Conservation (phyloP, 225 moss, liverwort and hornwort species). For the Pseudisothecium myosuroides region DNA sequence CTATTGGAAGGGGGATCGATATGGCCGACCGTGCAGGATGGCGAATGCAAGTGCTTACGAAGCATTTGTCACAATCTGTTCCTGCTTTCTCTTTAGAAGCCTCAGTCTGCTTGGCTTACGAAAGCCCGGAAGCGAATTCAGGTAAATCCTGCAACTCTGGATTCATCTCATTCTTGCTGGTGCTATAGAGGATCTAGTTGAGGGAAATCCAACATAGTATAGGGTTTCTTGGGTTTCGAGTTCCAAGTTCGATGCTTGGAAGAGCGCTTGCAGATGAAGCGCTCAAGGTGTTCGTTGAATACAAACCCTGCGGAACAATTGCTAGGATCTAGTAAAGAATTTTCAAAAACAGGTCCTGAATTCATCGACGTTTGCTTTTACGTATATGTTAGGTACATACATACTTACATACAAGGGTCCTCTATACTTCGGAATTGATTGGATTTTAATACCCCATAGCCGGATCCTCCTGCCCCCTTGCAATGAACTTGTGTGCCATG, state of each 20-base stretch:
- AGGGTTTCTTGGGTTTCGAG: not conserved
- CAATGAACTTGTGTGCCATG: no score
- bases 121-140: slow-evolving; percentile 6
- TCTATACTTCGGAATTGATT: not conserved
- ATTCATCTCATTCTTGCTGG: not conserved
- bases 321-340: not conserved
- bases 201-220: not conserved
- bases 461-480: not conserved
- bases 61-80: not conserved
- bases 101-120: slow-evolving; percentile 14
- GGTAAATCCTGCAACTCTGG: not conserved
- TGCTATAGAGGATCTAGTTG: not conserved
- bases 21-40: slow-evolving; percentile 19
- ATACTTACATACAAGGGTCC: not conserved
- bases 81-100: not conserved
- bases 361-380: not conserved
- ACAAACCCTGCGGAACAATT: not conserved
- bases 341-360: not conserved
- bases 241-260: not conserved
- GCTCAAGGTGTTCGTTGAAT: not conserved
- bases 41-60: slow-evolving; percentile 12
- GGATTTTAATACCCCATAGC: not conserved
- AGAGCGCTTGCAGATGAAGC: not conserved
- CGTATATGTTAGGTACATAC: not conserved
- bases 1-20: not conserved